Percentiles rank a stretch among this genome's conserved stretches.
Conservation (phyloP, 1,284 basidiomycete genomes). For the Papiliotrema nemorosa region DNA sequence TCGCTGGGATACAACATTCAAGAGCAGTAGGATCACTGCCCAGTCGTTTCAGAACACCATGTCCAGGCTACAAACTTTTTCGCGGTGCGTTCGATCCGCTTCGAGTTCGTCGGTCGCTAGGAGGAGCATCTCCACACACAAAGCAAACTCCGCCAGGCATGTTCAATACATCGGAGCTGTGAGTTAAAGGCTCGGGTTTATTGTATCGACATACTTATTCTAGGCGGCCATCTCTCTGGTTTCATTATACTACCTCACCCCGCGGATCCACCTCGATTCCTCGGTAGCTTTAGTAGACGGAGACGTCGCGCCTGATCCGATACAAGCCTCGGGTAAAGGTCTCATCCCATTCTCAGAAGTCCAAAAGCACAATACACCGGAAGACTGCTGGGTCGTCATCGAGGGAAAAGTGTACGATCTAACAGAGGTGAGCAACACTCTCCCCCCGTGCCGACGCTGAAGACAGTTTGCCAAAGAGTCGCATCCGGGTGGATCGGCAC, state of each 20-base stretch:
- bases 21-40: not conserved
- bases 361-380: conserved; percentile 39
- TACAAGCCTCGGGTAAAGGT: conserved; percentile 19
- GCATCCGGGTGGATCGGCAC: conserved; percentile 44
- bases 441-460: not conserved
- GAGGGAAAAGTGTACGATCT: conserved; percentile 47
- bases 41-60: not conserved
- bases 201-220: not conserved
- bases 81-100: no score
- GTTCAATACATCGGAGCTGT: conserved; percentile 2
- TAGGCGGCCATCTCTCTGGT: conserved; percentile 9
- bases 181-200: not conserved
- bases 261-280: conserved; percentile 10
- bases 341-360: conserved; percentile 40
- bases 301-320: conserved; percentile 14
- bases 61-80: no score
- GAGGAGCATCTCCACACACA: no score
- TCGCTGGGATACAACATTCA: not conserved
- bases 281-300: conserved; percentile 4
- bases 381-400: conserved; percentile 47
- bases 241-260: conserved; percentile 8
- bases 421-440: conserved; percentile 39
- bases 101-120: no score
- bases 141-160: not conserved
- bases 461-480: conserved; percentile 35